Base-by-base conservation (phyloP, 2,329 filamentous ascomycete genomes). In the Alternaria tenuissima region DNA sequence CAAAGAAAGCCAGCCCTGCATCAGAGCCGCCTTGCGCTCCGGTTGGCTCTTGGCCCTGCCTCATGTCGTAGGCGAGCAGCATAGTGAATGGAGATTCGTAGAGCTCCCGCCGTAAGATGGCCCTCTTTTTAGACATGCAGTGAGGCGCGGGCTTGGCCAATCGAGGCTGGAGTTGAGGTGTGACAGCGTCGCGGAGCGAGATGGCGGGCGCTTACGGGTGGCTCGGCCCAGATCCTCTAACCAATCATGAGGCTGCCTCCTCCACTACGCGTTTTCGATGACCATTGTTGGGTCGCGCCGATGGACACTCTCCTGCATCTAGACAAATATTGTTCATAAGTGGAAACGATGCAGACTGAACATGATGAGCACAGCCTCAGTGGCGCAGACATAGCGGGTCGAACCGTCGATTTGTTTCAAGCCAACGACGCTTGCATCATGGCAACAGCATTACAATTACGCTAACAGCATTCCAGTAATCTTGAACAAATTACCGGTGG, bases 121-220 rank as follows among this genome's bases (percentile, higher is more conserved):
- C 42, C 61, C 62, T 68, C 55, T 65, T 65, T 65, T 67, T 65
- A 69, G 67, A 64, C 63, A 67, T 69, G 64, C 67, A 67, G 61
- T 67, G 74, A 68, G 73, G 75, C 73, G 72, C 68, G 69, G 73
- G 30, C 57, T 63, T 62, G 57, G 59, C 74, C 75, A 76, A 76
- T 77, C 67, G 68, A 55, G 64, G 64, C 46, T 59, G 63, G 62
- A 52, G 55, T 55, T 65, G 65, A 62, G 47, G 70, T 75, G 72
- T 76, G 71, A 76, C 70, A 57, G 52, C 43, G 55, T 39, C 46
- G 63, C 60, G 62, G 64, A 64, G 49, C 61, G 54, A 59, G 60
- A 26, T 56, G 53, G 66, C 67, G 68, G 71, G 74, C 74, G 75
- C 75, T 76, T 77, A 65, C 61, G 52, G 49, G 41, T 58, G 44